Percentiles rank a stretch among this genome's conserved stretches.
Conservation (phyloP, 805 yeast genomes). For the Candida nemodendra region DNA sequence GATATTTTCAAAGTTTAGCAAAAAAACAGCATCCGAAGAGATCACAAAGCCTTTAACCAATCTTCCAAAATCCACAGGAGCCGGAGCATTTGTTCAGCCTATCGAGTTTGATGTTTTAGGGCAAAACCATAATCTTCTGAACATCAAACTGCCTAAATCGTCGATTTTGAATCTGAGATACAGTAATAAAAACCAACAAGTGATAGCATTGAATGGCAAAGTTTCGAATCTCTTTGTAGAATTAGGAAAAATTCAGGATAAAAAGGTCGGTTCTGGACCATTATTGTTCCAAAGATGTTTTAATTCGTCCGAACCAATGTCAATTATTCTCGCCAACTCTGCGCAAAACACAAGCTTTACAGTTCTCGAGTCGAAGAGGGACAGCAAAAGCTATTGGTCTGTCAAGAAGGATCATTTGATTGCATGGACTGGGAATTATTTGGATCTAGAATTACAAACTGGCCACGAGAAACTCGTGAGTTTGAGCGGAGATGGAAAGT, state of each 20-base stretch:
- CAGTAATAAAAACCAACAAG: constrained; percentile 37
- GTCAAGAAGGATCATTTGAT: constrained; percentile 38
- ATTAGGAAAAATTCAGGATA: constrained; percentile 21
- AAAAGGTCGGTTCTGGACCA: constrained; percentile 10
- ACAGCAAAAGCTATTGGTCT: constrained; percentile 33
- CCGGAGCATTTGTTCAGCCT: constrained; percentile 46
- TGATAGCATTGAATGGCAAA: constrained; percentile 47
- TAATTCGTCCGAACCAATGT: constrained; percentile 30
- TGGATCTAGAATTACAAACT: constrained; percentile 18
- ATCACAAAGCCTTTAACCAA: constrained; percentile 22
- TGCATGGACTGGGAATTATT: constrained; percentile 47
- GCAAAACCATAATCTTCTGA: constrained; percentile 36
- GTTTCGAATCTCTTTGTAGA: constrained; percentile 30
- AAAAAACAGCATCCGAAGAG: constrained; percentile 5
- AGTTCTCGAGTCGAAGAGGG: constrained; percentile 28
- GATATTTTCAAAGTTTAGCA: constrained; percentile 13
- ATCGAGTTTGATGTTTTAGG: constrained; percentile 44
- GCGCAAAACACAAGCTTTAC: constrained; percentile 35
- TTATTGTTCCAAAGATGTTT: constrained; percentile 36
- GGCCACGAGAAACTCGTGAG: constrained; percentile 13
- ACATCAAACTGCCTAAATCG: constrained; percentile 43
- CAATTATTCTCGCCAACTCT: constrained; percentile 37
- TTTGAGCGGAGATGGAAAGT: constrained; percentile 37
- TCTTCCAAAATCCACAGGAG: constrained; percentile 41
- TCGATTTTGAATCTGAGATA: constrained; percentile 36